These are phyloP conservation scores for Pichia sp. DNA, from an alignment of 1,139 yeast species.

Conservation along the genomic window DNA sequence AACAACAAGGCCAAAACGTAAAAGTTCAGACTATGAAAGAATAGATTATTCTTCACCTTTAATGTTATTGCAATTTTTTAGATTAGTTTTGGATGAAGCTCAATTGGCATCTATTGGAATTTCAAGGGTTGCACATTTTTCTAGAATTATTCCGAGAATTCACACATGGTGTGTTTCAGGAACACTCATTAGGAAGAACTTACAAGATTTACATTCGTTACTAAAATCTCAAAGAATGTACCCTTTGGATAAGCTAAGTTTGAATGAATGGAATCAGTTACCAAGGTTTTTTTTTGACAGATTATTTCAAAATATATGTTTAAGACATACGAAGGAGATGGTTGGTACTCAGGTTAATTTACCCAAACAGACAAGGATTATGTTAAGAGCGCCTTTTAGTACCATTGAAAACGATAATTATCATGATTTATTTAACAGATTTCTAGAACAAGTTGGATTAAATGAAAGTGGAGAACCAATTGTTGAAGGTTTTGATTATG, in stretches of 20 bases:
- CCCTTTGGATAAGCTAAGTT: constrained; percentile 47
- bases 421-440: constrained; percentile 52
- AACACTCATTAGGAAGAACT: constrained; percentile 69
- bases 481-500: constrained; percentile 46
- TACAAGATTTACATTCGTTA: constrained; percentile 65
- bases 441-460: constrained; percentile 57
- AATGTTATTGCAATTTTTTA: constrained; percentile 80
- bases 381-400: constrained; percentile 68
- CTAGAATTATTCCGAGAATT: constrained; percentile 69
- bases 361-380: constrained; percentile 69
- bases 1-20: constrained; percentile 48
- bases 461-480: constrained; percentile 53
- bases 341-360: constrained; percentile 69
- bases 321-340: constrained; percentile 81
- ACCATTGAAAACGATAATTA: constrained; percentile 82
- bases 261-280: constrained; percentile 25
- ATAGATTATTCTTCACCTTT: constrained; percentile 72
- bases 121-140: constrained; percentile 73
- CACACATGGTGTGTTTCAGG: constrained; percentile 98
- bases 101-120: constrained; percentile 81
- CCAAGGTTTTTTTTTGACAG: constrained; percentile 26
- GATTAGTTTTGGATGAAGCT: constrained; percentile 87
- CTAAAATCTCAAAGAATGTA: constrained; percentile 56
- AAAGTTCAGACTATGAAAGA: constrained; percentile 27
- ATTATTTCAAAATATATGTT: constrained; percentile 39